Percentiles rank a stretch among this genome's conserved stretches.
Conservation (phyloP, 2,329 filamentous ascomycete genomes). For the Aspergillus proliferans region DNA sequence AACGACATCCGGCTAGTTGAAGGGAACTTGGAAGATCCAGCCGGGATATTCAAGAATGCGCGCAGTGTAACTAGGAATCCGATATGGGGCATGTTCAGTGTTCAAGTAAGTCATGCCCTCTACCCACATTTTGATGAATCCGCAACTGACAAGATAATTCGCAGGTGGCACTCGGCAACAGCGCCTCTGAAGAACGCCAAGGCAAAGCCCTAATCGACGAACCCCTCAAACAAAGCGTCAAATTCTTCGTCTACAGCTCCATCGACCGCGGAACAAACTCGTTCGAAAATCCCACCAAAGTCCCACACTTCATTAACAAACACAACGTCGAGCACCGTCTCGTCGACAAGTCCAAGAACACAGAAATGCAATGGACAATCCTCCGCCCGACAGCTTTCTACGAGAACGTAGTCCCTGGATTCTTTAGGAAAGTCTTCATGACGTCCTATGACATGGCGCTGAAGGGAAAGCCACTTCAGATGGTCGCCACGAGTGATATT, state of each 20-base stretch:
- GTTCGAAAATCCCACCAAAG: constrained; percentile 47
- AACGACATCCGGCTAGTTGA: constrained; percentile 39
- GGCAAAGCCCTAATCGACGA: constrained; percentile 55
- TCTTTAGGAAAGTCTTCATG: constrained; percentile 45
- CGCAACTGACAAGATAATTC: too few relatives aligned
- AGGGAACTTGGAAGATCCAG: constrained; percentile 51
- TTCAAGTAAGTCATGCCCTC: constrained; percentile 43
- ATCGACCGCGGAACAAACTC: constrained; percentile 58
- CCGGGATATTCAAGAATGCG: constrained; percentile 46
- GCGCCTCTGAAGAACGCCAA: constrained; percentile 44
- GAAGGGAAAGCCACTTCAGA: constrained; percentile 38
- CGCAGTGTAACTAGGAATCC: constrained; percentile 28
- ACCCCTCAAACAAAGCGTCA: constrained; percentile 49
- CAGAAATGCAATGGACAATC: constrained; percentile 55
- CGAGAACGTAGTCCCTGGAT: constrained; percentile 48
- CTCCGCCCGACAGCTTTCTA: constrained; percentile 59
- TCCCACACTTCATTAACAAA: constrained; percentile 60
- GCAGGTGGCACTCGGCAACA: constrained; percentile 5
- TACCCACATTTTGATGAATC: background rate
- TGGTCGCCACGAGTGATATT: constrained; percentile 46
- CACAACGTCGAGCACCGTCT: constrained; percentile 58
- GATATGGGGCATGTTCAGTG: constrained; percentile 58
- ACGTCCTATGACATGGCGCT: constrained; percentile 37
- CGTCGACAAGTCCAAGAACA: constrained; percentile 38
- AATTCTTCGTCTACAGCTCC: constrained; percentile 58